Evolutionary conservation across 2,329 filamentous ascomycete genomes (phyloP).

Genomic region (Penicillium digitatum): DNA sequence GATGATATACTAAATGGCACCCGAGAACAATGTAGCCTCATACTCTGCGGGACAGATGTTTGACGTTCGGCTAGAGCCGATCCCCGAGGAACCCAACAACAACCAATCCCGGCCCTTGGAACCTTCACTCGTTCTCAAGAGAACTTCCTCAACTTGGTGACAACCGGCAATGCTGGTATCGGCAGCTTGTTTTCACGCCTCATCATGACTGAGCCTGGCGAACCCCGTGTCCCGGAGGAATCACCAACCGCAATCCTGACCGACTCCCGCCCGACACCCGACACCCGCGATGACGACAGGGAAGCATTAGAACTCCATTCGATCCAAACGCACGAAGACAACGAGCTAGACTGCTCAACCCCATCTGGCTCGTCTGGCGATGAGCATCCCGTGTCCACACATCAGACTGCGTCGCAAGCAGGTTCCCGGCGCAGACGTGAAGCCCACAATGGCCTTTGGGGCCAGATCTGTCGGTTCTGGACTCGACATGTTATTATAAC

Average conservation of each 20-base stretch:
- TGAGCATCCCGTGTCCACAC: constrained; percentile 28
- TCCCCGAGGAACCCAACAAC: constrained; percentile 9
- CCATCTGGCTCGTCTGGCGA: constrained; percentile 33
- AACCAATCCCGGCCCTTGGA: neutral
- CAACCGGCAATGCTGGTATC: neutral
- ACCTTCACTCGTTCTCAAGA: neutral
- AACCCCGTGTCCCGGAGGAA: neutral
- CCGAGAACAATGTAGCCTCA: neutral
- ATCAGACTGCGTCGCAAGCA: constrained; percentile 24
- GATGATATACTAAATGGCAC: neutral
- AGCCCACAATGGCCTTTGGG: constrained; percentile 51
- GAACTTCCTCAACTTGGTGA: neutral
- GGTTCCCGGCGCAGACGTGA: constrained; percentile 10
- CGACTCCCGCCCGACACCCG: constrained; percentile 10
- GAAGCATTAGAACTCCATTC: constrained; percentile 30
- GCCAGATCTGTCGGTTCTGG: constrained; percentile 74
- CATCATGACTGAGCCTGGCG: constrained; percentile 8
- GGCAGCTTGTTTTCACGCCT: no score
- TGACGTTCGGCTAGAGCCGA: constrained; percentile 14
- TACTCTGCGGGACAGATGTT: neutral
- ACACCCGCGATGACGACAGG: constrained; percentile 5
- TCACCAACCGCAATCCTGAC: constrained; percentile 7
- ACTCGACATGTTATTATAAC: constrained; percentile 52
- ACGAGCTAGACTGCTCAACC: constrained; percentile 23
- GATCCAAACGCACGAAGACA: constrained; percentile 30